phyloP scores from a whole-genome alignment of 441 rosid genomes.

The Croton setiger region DNA sequence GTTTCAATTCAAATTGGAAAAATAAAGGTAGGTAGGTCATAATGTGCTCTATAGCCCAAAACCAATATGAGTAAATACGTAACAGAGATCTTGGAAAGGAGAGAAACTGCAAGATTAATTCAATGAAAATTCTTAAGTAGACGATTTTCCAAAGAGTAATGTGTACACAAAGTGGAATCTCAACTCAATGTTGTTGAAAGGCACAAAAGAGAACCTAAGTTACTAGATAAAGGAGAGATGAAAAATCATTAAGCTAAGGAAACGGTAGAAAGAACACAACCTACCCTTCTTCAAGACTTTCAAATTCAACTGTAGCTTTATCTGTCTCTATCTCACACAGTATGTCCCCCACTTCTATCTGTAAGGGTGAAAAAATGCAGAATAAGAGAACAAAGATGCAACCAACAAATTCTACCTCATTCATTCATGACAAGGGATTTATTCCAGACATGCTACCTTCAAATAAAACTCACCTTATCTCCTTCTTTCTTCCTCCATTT shows the following conservation, averaged over 20 bases:
- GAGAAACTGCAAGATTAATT: neutral
- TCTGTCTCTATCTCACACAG: conserved; percentile 97
- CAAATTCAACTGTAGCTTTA: conserved; percentile 94
- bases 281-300: conserved; percentile 97
- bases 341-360: conserved; percentile 93
- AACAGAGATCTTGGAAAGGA: neutral
- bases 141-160: neutral
- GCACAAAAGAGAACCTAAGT: neutral
- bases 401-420: conserved; percentile 18
- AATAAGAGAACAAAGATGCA: conserved; percentile 24
- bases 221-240: neutral
- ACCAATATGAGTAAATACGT: conserved; percentile 2
- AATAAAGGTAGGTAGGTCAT: neutral
- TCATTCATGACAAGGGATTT: conserved; percentile 9
- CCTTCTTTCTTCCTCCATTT: conserved; percentile 98
- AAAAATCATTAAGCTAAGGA: conserved; percentile 2
- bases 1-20: conserved; percentile 6
- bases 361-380: conserved; percentile 32
- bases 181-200: neutral
- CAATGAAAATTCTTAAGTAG: neutral
- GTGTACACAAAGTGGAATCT: neutral
- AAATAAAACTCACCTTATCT: conserved; percentile 62
- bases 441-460: conserved; percentile 13
- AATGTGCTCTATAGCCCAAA: neutral
- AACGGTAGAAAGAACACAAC: conserved; percentile 17